These are phyloP conservation scores for Aureobasidium sp. DNA, from an alignment of 2,329 filamentous ascomycete genomes.

Conservation along the genomic window DNA sequence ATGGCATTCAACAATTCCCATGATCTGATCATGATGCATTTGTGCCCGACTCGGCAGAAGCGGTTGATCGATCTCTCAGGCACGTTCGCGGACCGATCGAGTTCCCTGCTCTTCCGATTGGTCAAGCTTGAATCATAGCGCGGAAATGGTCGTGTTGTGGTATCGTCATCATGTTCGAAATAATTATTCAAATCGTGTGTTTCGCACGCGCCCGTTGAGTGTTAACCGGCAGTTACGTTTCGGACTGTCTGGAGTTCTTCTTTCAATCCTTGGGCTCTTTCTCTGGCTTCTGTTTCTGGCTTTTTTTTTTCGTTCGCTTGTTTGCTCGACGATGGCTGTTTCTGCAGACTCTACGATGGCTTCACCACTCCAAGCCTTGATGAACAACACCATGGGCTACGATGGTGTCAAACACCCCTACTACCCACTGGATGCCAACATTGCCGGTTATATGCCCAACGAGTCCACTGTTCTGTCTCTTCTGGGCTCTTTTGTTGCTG, in stretches of 20 bases:
- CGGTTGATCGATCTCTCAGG: neutral
- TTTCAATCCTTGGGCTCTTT: neutral
- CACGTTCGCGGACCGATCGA: neutral
- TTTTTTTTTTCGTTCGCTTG: neutral
- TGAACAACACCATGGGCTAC: neutral
- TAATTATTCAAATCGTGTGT: neutral
- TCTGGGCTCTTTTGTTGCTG: conserved; percentile 49
- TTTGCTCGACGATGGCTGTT: neutral
- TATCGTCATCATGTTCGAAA: neutral
- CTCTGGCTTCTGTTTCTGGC: neutral
- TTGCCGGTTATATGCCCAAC: conserved; percentile 59
- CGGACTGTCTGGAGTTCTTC: neutral
- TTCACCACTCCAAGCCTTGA: neutral
- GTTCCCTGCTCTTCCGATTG: neutral
- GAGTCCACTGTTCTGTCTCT: conserved; percentile 51
- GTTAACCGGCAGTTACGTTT: neutral
- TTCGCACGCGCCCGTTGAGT: neutral
- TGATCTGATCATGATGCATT: neutral
- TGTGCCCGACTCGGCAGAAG: neutral
- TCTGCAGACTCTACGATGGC: neutral
- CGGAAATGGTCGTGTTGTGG: neutral
- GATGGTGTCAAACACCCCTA: conserved; percentile 51
- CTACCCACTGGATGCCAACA: conserved; percentile 55
- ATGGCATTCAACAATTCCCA: neutral
- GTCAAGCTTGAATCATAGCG: neutral